Evolutionary conservation across 108 stramenopile genomes (phyloP).

Genomic region (Fistulifera pelliculosa): DNA sequence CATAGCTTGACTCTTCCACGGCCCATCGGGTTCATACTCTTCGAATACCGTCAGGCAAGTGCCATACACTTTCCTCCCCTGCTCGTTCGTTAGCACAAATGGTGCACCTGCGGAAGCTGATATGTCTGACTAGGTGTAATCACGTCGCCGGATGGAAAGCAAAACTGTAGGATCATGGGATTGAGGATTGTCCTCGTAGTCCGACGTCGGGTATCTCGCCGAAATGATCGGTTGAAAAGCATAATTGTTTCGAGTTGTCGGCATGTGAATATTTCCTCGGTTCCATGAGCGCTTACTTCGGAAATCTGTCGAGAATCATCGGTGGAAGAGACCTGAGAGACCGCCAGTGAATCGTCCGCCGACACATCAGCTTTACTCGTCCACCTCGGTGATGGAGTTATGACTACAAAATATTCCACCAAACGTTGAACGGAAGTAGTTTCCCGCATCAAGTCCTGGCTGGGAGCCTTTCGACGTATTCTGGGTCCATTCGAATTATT

Average conservation of each 20-base stretch:
- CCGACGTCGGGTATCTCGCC: constrained; percentile 63
- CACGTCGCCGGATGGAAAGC: constrained; percentile 58
- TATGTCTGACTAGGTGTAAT: constrained; percentile 50
- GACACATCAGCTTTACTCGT: too few relatives aligned
- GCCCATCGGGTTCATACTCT: constrained; percentile 39
- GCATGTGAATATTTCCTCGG: constrained; percentile 40
- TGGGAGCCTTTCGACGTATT: constrained; percentile 26
- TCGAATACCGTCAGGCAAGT: constrained; percentile 81
- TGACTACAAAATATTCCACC: constrained; percentile 82
- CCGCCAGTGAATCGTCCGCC: too few relatives aligned
- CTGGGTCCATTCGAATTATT: too few relatives aligned
- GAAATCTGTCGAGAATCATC: too few relatives aligned
- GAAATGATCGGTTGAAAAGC: constrained; percentile 65
- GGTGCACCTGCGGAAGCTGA: constrained; percentile 66
- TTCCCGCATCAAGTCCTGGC: constrained; percentile 15
- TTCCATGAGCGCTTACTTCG: too few relatives aligned
- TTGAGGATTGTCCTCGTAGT: constrained; percentile 75
- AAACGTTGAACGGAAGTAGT: constrained; percentile 39
- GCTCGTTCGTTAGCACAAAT: constrained; percentile 82
- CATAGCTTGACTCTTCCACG: neutral
- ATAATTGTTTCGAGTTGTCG: constrained; percentile 1
- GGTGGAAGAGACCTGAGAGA: too few relatives aligned
- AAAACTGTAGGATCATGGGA: constrained; percentile 80
- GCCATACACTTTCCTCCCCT: constrained; percentile 78
- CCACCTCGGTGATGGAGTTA: constrained; percentile 30